These are phyloP conservation scores for Aspergillus aculeatinus DNA, from an alignment of 2,329 filamentous ascomycete genomes.

Conservation along the genomic window DNA sequence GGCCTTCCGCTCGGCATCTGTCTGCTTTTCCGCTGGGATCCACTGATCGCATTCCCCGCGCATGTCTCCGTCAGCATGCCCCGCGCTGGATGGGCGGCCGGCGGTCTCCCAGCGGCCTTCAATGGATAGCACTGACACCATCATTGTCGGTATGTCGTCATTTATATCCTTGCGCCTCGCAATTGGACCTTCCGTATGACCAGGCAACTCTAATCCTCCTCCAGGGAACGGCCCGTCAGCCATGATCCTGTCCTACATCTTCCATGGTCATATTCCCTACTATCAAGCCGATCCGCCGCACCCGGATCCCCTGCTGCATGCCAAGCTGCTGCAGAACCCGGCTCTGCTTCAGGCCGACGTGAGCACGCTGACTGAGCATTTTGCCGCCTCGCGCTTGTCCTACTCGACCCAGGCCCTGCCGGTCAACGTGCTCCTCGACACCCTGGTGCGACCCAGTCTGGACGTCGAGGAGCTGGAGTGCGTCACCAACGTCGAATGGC, in stretches of 20 bases:
- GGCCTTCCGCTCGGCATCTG: slow-evolving; percentile 20
- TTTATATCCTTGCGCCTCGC: slow-evolving; percentile 1
- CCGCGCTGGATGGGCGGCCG: slow-evolving; percentile 26
- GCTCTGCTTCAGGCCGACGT: slow-evolving; percentile 51
- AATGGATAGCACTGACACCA: slow-evolving; percentile 41
- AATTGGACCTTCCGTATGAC: slow-evolving; percentile 12
- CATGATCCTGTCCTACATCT: slow-evolving; percentile 62
- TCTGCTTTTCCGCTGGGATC: slow-evolving; percentile 4
- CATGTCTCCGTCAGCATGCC: slow-evolving; percentile 34
- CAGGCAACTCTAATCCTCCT: slow-evolving; percentile 10
- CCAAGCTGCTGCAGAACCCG: slow-evolving; percentile 51
- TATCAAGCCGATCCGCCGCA: slow-evolving; percentile 54
- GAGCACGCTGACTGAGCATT: slow-evolving; percentile 55
- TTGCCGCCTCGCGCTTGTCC: slow-evolving; percentile 56
- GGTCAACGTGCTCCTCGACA: slow-evolving; percentile 60
- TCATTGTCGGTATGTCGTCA: slow-evolving; percentile 45
- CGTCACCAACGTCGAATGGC: slow-evolving; percentile 56
- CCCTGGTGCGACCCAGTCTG: slow-evolving; percentile 57
- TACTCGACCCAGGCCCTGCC: slow-evolving; percentile 63
- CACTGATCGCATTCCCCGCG: slow-evolving; percentile 16
- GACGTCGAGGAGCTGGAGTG: slow-evolving; percentile 56
- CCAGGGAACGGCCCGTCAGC: slow-evolving; percentile 62
- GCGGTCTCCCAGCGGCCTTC: slow-evolving; percentile 29
- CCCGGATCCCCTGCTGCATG: slow-evolving; percentile 57
- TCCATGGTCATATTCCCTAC: slow-evolving; percentile 60